Conservation (phyloP, 768 basidiomycete genomes). For the Postia placenta region DNA sequence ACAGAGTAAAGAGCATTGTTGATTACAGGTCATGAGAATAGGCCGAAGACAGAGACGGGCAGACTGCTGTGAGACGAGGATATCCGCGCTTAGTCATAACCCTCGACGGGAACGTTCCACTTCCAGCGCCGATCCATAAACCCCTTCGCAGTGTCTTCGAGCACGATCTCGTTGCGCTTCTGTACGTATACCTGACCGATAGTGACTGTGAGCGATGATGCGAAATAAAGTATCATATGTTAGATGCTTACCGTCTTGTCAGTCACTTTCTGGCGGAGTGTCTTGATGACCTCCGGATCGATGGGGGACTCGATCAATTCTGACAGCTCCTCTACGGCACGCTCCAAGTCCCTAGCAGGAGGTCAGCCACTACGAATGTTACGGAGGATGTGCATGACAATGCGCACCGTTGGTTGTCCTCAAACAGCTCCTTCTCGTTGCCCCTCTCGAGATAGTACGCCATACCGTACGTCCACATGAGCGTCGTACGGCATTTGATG, state of each 20-base stretch:
- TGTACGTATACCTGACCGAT: constrained; percentile 76
- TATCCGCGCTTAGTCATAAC: constrained; percentile 47
- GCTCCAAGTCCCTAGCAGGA: constrained; percentile 75
- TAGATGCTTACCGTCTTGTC: constrained; percentile 75
- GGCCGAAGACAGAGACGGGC: too few relatives aligned
- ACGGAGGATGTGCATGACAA: background rate
- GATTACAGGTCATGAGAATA: too few relatives aligned
- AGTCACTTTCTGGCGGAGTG: constrained; percentile 85
- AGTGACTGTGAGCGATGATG: background rate
- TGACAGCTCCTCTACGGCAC: constrained; percentile 91
- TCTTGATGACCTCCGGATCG: constrained; percentile 76
- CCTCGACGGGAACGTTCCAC: constrained; percentile 72
- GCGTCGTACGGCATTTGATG: constrained; percentile 84
- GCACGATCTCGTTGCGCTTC: constrained; percentile 90
- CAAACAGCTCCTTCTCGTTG: constrained; percentile 92
- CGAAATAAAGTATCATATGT: background rate
- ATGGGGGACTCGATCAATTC: constrained; percentile 91
- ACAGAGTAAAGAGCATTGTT: too few relatives aligned
- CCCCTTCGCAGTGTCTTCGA: constrained; percentile 91
- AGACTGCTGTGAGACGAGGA: too few relatives aligned
- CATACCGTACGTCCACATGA: constrained; percentile 99
- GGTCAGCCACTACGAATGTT: constrained; percentile 3
- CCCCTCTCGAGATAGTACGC: constrained; percentile 90
- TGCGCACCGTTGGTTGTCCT: constrained; percentile 88
- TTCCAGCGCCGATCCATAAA: constrained; percentile 82